Evolutionary conservation across 129 eudicot species (phyloP), one percentile per base, ranked within the genome.

Genomic region (Tagetes erecta): DNA sequence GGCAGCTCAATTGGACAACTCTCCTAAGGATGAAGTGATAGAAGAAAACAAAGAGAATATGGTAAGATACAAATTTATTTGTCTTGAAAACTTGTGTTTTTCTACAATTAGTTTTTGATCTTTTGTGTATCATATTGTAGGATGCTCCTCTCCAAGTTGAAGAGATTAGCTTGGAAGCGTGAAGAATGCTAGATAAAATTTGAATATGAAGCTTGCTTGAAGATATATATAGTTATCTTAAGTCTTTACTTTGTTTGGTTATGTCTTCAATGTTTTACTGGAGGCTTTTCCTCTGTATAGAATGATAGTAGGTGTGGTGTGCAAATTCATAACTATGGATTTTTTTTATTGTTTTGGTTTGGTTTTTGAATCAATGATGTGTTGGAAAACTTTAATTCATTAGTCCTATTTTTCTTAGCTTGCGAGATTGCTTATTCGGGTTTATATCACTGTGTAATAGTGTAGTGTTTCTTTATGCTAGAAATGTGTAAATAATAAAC

Each of bases 31-130:
- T 56, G 73, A 70, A 70, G 72, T 76, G 62, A 68, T 63, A 11
- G 84, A 87, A 84, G 94, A 82, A 76, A 84, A 89, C 85, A 92
- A 92, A 85, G 97, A 92, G 83, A 92, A 92, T 78, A 67, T 82
- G 94, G 96, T 89, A 80, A 38, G 68, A 50, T 27, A 72, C 2
- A 8, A 11, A 27, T 38, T 52, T 3, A 38, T 59, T 7, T 51
- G 38, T 62, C 13, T 5, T 8, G 11, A 46, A 12, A 27, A 65
- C 39, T 67, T 30, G 58, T 49, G 8, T 13, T 4, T 35, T 39
- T 9, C 5, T 45, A 39, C 11, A 39, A 30, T 33, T 42, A 8
- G 46, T 51, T 13, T 38, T 53, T 75, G 10, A 70, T 67, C 10
- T 46, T 50, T n/a, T 59, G 30, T 47, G 50, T 73, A 44, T 42